A percentile compares a stretch with the other conserved stretches of the same genome.
Evolutionary conservation across 192 early-diverging fungal species (phyloP).

Genomic region (Spizellomyces sp.): DNA sequence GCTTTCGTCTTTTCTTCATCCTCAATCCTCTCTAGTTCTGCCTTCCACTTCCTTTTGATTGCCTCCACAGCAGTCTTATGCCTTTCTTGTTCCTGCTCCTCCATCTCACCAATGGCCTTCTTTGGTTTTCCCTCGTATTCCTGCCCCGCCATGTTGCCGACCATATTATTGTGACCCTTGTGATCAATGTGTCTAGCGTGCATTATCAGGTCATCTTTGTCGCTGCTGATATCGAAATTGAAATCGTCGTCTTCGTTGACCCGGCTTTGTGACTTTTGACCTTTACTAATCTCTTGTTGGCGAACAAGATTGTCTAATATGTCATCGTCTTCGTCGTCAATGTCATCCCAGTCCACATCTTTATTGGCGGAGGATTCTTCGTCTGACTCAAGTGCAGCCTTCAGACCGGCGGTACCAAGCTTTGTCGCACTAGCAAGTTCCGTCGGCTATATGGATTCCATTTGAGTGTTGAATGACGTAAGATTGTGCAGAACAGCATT

Average conservation of each 20-base stretch:
- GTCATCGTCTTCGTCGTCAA: constrained; percentile 17
- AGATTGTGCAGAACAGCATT: too few relatives aligned
- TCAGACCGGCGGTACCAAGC: too few relatives aligned
- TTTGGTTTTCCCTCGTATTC: too few relatives aligned
- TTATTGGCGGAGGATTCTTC: constrained; percentile 1
- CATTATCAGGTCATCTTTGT: constrained; percentile 2
- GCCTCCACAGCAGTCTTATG: constrained; percentile 22
- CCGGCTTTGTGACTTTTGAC: neutral
- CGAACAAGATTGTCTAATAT: constrained; percentile 15
- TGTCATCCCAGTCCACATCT: constrained; percentile 21
- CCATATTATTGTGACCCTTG: neutral
- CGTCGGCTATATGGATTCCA: too few relatives aligned
- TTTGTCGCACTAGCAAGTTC: too few relatives aligned
- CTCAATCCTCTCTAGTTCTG: constrained; percentile 18
- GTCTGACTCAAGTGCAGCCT: constrained; percentile 4
- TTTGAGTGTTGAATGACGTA: too few relatives aligned
- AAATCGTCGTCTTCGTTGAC: constrained; percentile 23
- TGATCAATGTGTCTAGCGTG: neutral
- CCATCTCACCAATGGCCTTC: too few relatives aligned
- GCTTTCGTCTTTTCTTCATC: constrained; percentile 13
- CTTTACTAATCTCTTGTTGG: constrained; percentile 4
- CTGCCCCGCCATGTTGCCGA: too few relatives aligned
- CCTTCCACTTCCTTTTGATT: constrained; percentile 17
- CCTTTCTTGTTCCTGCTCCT: constrained; percentile 2
- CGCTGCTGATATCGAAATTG: constrained; percentile 2